Percentiles rank a stretch among this genome's conserved stretches.
Conservation (phyloP, 2,329 filamentous ascomycete species). For the Lasiodiplodia sp. region DNA sequence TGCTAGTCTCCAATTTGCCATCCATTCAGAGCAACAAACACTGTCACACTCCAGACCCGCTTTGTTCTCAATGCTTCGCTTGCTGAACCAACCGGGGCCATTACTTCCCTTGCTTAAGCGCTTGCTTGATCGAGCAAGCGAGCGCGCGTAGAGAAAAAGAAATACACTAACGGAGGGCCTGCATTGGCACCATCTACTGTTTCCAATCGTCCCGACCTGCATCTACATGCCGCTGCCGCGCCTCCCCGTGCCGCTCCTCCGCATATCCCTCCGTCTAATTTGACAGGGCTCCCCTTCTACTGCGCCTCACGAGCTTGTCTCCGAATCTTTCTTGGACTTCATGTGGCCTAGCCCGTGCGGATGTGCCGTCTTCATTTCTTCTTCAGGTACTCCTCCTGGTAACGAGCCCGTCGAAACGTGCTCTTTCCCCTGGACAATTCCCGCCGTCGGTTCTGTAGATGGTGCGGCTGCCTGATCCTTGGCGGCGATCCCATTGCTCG, state of each 20-base stretch:
- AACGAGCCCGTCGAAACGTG: slow-evolving; percentile 51
- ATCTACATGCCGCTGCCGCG: not conserved
- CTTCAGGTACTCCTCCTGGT: slow-evolving; percentile 51
- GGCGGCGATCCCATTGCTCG: not conserved
- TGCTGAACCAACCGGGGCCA: not conserved
- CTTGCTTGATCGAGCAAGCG: not conserved
- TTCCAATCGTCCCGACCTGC: not conserved
- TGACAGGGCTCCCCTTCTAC: slow-evolving; percentile 3
- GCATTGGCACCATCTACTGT: slow-evolving; percentile 14
- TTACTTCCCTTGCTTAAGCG: not conserved
- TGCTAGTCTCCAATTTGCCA: not conserved
- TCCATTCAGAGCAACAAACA: not conserved
- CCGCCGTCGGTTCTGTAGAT: slow-evolving; percentile 36
- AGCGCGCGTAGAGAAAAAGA: slow-evolving; percentile 19
- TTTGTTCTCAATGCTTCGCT: not conserved
- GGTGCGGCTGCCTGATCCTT: not conserved
- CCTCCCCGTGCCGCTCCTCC: slow-evolving; percentile 13
- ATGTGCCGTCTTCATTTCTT: slow-evolving; percentile 46
- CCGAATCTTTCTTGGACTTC: slow-evolving; percentile 30
- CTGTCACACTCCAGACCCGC: not conserved
- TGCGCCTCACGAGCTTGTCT: slow-evolving; percentile 19
- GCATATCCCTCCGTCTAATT: not conserved
- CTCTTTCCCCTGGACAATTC: slow-evolving; percentile 39
- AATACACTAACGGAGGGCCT: not conserved
- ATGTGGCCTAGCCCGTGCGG: slow-evolving; percentile 45